Base-by-base conservation (phyloP, 176 grass and related monocot species). In the Oryza longistaminata region DNA sequence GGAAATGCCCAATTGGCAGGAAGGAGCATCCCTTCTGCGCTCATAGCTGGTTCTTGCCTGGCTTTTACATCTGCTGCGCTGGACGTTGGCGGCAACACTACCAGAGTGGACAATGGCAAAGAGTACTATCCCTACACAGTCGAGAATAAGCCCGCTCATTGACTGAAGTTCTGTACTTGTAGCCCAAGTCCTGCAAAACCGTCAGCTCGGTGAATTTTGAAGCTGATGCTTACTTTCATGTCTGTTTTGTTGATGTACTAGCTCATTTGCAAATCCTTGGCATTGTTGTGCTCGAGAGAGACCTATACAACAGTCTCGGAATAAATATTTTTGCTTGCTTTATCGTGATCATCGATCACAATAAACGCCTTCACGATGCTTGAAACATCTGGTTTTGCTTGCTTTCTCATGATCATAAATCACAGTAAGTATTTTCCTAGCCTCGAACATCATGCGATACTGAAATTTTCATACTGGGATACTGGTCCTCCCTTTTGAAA, bases 71-170 rank as follows among this genome's bases (percentile, higher is more conserved):
- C 93, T 39, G 90, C 92, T 48, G 2, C 75, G 3, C 86, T 96
- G 71, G 97, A 99, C 55, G 75, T 92, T 79, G 93, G 97, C 2
- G 93, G 92, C 53, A 92, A 93, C 17, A 92, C 97, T 14, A 99
- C 91, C 17, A 92, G 79, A 88, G 86, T 92, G 11, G 93, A 96
- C 76, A 96, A 76, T 17, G 93, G 97, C 17, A 99, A 86, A 77
- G 97, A 89, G 69, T 96, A 96, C 13, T 88, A 86, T 75, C 62
- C 90, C 2, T 94, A 94, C 70, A 96, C 92, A 75, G 87, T 75
- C 0, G 86, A 94, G 88, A 94, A 96, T 88, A 96, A 83, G 84
- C 84, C 96, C 14, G 81, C 68, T 48, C 86, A 82, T 79, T 99
- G 73, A 93, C 14, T 76, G 31, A 26, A 52, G 42, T 79, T 60